Evolutionary conservation across 305 asterid genomes (phyloP).

Genomic region (Fraxinus nigra): DNA sequence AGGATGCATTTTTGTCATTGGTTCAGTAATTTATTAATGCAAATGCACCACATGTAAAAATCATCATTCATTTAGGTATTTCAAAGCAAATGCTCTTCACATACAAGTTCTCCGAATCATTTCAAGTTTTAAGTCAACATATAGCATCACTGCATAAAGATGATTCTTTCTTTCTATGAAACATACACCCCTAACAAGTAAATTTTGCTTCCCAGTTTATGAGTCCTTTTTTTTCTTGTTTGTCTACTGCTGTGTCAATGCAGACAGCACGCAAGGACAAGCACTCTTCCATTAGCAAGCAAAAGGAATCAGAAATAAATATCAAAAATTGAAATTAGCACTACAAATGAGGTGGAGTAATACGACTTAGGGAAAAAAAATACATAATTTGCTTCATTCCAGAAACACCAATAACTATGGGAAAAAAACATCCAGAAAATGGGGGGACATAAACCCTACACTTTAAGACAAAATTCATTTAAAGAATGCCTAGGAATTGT

Average conservation of each 20-base stretch:
- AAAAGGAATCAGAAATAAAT: slow-evolving; percentile 1
- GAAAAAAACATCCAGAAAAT: not conserved
- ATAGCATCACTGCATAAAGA: not conserved
- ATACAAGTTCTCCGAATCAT: not conserved
- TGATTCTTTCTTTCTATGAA: not conserved
- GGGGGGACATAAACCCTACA: slow-evolving; percentile 3
- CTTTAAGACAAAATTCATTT: not conserved
- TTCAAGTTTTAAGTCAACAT: not conserved
- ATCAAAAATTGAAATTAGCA: slow-evolving; percentile 3
- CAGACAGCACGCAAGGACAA: not conserved
- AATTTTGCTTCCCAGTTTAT: not conserved
- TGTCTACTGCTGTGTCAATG: not conserved
- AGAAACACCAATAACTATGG: slow-evolving; percentile 7
- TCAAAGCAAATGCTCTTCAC: not conserved
- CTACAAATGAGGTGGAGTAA: not conserved
- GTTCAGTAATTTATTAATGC: slow-evolving; percentile 10
- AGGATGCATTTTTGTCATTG: not conserved
- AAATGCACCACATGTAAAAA: not conserved
- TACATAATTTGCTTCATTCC: slow-evolving; percentile 1
- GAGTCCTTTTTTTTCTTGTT: not conserved
- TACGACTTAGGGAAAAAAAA: not conserved
- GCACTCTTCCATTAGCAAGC: not conserved
- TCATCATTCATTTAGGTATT: not conserved
- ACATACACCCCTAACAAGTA: not conserved
- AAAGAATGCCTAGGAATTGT: not conserved